Evolutionary conservation across 1,139 yeast species (phyloP).

Genomic region (Diutina mesorugosa): DNA sequence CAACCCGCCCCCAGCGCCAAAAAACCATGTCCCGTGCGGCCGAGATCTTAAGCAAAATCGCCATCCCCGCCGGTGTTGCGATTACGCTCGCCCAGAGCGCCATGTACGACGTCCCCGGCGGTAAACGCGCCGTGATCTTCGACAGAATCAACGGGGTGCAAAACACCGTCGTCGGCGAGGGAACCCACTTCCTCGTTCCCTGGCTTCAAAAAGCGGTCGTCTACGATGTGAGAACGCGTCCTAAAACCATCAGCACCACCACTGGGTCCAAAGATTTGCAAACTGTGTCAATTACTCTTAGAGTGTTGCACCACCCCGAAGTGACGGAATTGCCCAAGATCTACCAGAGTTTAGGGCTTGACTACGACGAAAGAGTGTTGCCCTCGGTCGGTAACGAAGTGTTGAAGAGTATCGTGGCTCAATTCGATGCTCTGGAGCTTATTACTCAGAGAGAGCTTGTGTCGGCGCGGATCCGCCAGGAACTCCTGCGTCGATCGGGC

Average conservation of each 20-base stretch:
- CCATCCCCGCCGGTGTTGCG: slow-evolving; percentile 60
- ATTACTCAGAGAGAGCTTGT: slow-evolving; percentile 96
- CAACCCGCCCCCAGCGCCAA: neutral
- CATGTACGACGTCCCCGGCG: slow-evolving; percentile 90
- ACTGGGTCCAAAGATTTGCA: slow-evolving; percentile 97
- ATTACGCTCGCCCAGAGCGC: slow-evolving; percentile 59
- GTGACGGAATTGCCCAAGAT: slow-evolving; percentile 69
- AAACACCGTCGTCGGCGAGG: slow-evolving; percentile 82
- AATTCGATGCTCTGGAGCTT: slow-evolving; percentile 95
- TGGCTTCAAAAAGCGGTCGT: slow-evolving; percentile 90
- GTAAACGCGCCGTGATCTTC: slow-evolving; percentile 88
- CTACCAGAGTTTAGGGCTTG: slow-evolving; percentile 84
- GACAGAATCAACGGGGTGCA: slow-evolving; percentile 88
- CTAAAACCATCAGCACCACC: slow-evolving; percentile 85
- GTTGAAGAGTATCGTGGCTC: slow-evolving; percentile 89
- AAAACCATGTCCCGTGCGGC: slow-evolving; percentile 18
- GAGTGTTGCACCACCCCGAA: slow-evolving; percentile 93
- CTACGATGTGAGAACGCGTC: slow-evolving; percentile 84
- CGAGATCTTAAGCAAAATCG: slow-evolving; percentile 33
- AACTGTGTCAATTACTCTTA: slow-evolving; percentile 83
- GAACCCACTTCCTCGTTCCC: slow-evolving; percentile 89
- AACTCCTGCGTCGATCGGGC: slow-evolving; percentile 68
- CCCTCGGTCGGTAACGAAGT: slow-evolving; percentile 98
- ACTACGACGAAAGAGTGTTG: slow-evolving; percentile 92
- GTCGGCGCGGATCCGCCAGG: slow-evolving; percentile 79